Evolutionary conservation across 1,284 basidiomycete species (phyloP).

Genomic region (Ceratobasidium theobromae): DNA sequence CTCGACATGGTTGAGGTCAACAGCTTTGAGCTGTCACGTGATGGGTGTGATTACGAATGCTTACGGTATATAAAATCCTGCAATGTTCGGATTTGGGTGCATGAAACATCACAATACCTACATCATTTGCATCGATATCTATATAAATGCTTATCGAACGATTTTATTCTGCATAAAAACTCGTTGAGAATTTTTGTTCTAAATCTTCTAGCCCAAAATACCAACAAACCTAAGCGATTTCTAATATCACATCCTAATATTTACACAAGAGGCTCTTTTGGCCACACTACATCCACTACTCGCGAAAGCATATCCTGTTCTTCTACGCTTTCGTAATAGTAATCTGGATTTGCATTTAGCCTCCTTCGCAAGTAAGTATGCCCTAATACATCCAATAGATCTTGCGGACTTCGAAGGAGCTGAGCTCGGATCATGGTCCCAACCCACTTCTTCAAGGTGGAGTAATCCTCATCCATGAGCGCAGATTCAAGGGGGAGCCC

Average conservation of each 20-base stretch:
- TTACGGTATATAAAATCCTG: too few species aligned
- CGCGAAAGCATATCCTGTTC: conserved; percentile 59
- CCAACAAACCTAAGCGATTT: too few species aligned
- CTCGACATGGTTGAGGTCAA: conserved; percentile 31
- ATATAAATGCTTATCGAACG: too few species aligned
- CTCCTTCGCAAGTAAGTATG: conserved; percentile 81
- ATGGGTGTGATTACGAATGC: too few species aligned
- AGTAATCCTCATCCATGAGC: conserved; percentile 54
- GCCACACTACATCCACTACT: conserved; percentile 61
- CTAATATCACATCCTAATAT: too few species aligned
- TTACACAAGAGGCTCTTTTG: too few species aligned
- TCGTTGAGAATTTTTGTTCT: too few species aligned
- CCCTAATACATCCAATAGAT: conserved; percentile 73
- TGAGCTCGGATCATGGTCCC: conserved; percentile 46
- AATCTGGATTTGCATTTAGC: conserved; percentile 78
- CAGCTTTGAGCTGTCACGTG: conserved; percentile 12
- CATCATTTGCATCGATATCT: too few species aligned
- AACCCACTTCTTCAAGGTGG: conserved; percentile 58
- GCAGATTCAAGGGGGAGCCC: conserved; percentile 89
- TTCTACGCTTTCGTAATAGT: conserved; percentile 65
- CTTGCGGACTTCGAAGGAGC: conserved; percentile 58
- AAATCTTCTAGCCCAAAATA: too few species aligned
- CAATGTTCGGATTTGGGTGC: too few species aligned
- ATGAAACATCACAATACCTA: too few species aligned
- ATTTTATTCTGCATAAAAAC: too few species aligned